Percentiles rank a stretch among this genome's conserved stretches.
Conservation (phyloP, 1,284 basidiomycete species). For the Pseudozyma sp. region DNA sequence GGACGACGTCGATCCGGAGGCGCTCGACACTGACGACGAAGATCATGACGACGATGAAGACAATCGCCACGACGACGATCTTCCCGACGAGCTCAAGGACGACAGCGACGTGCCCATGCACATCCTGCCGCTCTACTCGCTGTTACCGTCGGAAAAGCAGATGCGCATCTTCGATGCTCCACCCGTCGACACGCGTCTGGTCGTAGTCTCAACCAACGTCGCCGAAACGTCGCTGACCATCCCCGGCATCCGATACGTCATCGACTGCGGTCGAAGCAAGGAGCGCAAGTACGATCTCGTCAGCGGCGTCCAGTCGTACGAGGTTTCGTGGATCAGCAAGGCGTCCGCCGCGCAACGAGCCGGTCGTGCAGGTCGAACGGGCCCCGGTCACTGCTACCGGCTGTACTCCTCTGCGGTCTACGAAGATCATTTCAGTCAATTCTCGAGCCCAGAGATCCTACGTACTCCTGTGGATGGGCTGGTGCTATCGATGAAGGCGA, state of each 20-base stretch:
- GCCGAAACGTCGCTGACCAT: constrained; percentile 84
- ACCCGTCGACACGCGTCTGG: constrained; percentile 76
- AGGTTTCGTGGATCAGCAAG: constrained; percentile 81
- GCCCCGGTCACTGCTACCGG: constrained; percentile 82
- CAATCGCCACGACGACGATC: constrained; percentile 49
- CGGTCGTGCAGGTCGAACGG: constrained; percentile 81
- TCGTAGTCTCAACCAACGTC: constrained; percentile 81
- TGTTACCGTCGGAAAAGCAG: constrained; percentile 79
- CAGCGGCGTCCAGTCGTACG: constrained; percentile 79
- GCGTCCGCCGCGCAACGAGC: constrained; percentile 80
- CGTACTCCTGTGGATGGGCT: constrained; percentile 97
- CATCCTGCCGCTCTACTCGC: constrained; percentile 80
- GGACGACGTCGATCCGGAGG: constrained; percentile 70
- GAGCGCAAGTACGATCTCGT: constrained; percentile 79
- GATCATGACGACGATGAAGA: constrained; percentile 39
- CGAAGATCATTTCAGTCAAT: constrained; percentile 90
- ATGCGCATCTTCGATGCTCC: constrained; percentile 79
- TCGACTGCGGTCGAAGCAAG: constrained; percentile 81
- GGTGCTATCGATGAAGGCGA: constrained; percentile 98
- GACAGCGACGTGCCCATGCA: constrained; percentile 70
- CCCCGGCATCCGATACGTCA: constrained; percentile 80
- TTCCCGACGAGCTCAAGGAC: constrained; percentile 54
- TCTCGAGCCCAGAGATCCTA: constrained; percentile 90
- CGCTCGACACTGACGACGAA: constrained; percentile 60
- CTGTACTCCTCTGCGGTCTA: constrained; percentile 81